Evolutionary conservation across 176 grass and related monocot species (phyloP).

Genomic region (Phragmites australis): DNA sequence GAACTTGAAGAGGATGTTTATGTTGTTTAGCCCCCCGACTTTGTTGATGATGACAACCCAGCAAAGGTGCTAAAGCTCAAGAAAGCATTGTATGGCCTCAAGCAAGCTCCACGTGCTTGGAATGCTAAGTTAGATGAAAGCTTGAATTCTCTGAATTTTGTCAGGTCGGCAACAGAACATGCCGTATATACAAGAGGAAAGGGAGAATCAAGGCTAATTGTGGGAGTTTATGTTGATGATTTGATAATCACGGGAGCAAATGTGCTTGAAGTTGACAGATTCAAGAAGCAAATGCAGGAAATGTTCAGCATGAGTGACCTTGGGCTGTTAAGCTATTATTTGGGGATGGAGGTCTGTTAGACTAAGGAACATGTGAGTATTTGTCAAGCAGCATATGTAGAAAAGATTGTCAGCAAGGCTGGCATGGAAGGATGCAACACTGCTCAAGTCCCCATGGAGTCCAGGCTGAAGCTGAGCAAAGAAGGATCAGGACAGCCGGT

Average conservation of each 20-base stretch:
- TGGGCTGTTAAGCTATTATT: background rate
- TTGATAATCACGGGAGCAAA: background rate
- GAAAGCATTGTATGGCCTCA: background rate
- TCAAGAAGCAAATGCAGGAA: background rate
- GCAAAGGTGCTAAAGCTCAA: background rate
- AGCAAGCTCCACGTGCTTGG: background rate
- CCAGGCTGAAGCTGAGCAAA: too few species aligned
- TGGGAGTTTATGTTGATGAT: background rate
- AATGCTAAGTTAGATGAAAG: background rate
- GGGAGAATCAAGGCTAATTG: background rate
- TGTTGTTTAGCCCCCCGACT: background rate
- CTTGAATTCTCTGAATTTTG: background rate
- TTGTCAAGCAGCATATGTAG: too few species aligned
- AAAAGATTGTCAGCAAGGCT: too few species aligned
- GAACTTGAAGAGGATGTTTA: background rate
- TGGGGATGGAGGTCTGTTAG: background rate
- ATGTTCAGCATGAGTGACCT: background rate
- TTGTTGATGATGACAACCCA: background rate
- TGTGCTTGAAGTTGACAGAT: background rate
- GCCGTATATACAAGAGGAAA: background rate
- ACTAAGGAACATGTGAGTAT: too few species aligned
- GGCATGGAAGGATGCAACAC: too few species aligned
- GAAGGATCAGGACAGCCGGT: too few species aligned
- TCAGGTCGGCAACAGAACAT: background rate
- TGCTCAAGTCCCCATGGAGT: too few species aligned